phyloP scores from a whole-genome alignment of 2,329 filamentous ascomycete genomes.

The Xylariaceae sp. region DNA sequence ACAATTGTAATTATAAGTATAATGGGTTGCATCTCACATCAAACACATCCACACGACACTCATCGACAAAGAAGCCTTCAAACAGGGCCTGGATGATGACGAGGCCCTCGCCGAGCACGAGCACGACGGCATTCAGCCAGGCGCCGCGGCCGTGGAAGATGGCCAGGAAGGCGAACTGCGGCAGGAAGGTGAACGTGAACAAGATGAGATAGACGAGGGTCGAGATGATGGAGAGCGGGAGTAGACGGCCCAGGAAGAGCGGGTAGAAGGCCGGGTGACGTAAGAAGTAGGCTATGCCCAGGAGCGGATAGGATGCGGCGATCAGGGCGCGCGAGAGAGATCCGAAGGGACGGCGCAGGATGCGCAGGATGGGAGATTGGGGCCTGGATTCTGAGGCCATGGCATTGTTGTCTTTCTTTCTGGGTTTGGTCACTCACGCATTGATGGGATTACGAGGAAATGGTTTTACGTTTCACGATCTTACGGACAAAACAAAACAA shows the following conservation, averaged over 20 bases:
- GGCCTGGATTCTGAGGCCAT: conserved; percentile 25
- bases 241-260: conserved; percentile 67
- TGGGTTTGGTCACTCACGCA: not conserved
- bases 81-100: conserved; percentile 67
- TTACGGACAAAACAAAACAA: not conserved
- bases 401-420: not conserved
- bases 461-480: not conserved
- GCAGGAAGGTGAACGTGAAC: conserved; percentile 83
- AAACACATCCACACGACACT: conserved; percentile 74
- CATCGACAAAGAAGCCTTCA: conserved; percentile 76
- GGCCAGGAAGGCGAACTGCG: conserved; percentile 81
- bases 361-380: conserved; percentile 18
- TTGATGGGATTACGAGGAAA: not conserved
- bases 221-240: conserved; percentile 79
- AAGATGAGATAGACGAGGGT: conserved; percentile 77
- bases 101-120: conserved; percentile 78
- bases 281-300: conserved; percentile 78
- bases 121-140: conserved; percentile 82
- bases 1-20: no score
- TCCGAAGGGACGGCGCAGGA: conserved; percentile 34
- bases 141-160: conserved; percentile 84
- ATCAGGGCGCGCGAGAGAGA: conserved; percentile 42
- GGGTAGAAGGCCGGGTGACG: conserved; percentile 76
- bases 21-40: conserved; percentile 52
- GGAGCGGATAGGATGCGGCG: conserved; percentile 52